Evolutionary conservation across 2,329 filamentous ascomycete genomes (phyloP).

Genomic region (Pleurostoma richardsiae): DNA sequence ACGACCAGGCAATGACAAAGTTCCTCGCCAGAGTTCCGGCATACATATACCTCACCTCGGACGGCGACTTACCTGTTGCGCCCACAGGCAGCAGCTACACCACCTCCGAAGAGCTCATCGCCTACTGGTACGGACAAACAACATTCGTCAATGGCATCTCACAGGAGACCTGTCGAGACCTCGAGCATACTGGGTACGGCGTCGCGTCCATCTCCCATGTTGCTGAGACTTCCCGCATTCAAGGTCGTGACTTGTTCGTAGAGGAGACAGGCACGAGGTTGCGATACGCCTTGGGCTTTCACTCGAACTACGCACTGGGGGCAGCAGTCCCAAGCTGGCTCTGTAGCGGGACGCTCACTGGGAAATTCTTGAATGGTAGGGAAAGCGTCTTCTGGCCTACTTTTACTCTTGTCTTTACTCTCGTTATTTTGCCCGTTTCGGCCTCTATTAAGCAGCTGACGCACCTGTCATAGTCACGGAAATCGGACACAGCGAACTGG

Average conservation of each 20-base stretch:
- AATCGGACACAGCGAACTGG: conserved; percentile 13
- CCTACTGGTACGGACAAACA: conserved; percentile 11
- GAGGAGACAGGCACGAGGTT: conserved; percentile 14
- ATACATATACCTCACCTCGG: conserved; percentile 14
- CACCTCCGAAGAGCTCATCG: conserved; percentile 1
- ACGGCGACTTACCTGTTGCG: conserved; percentile 9
- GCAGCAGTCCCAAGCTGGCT: conserved; percentile 12
- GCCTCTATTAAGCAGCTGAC: neutral
- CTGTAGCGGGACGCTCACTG: conserved; percentile 8
- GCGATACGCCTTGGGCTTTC: conserved; percentile 15
- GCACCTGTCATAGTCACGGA: conserved; percentile 10
- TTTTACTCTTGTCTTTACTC: too few relatives aligned
- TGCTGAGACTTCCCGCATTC: conserved; percentile 17
- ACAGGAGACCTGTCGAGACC: conserved; percentile 20
- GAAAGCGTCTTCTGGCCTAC: neutral
- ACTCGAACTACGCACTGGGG: conserved; percentile 12
- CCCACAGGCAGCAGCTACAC: neutral
- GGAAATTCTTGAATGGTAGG: conserved; percentile 3
- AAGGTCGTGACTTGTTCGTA: conserved; percentile 15
- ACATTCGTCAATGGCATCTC: conserved; percentile 11
- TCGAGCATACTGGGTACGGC: conserved; percentile 18
- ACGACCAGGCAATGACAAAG: conserved; percentile 13
- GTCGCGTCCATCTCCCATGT: conserved; percentile 18
- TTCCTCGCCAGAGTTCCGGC: conserved; percentile 15
- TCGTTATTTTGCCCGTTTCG: too few relatives aligned